Evolutionary conservation across 1,284 basidiomycete species (phyloP).

Genomic region (Malassezia japonica): DNA sequence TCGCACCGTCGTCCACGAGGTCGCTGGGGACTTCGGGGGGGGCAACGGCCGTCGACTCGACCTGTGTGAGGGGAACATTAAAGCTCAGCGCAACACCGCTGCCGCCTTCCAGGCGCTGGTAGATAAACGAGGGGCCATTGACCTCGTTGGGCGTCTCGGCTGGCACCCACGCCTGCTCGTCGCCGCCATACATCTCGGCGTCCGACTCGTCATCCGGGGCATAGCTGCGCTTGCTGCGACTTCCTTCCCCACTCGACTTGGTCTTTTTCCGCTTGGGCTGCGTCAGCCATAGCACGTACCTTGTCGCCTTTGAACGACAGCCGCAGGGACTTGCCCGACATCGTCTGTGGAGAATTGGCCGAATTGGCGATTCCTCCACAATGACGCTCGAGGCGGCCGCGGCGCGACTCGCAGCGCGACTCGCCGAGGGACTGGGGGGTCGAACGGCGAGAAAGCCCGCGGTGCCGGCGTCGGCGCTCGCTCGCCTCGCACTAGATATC

Average conservation of each 20-base stretch:
- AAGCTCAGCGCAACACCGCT: conserved; percentile 5
- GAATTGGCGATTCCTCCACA: not conserved
- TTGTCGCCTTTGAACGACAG: conserved; percentile 19
- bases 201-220: conserved; percentile 10
- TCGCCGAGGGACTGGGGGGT: not conserved
- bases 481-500: not conserved
- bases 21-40: conserved; percentile 1
- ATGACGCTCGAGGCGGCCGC: not conserved
- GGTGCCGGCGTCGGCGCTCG: not conserved
- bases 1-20: conserved; percentile 8
- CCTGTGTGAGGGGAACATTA: conserved; percentile 7
- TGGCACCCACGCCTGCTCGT: conserved; percentile 17
- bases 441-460: too few relatives aligned
- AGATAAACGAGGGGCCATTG: conserved; percentile 10
- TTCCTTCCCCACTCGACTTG: not conserved
- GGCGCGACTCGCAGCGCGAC: too few relatives aligned
- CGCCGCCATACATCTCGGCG: conserved; percentile 15
- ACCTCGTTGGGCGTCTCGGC: conserved; percentile 4
- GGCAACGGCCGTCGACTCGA: conserved; percentile 7
- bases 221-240: not conserved
- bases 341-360: too few relatives aligned
- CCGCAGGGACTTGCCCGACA: conserved; percentile 9
- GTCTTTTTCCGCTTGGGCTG: conserved; percentile 14
- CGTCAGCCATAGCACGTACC: conserved; percentile 3
- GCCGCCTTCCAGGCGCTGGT: not conserved